Base-by-base conservation (phyloP, 1,139 yeast genomes). In the Suhomyces ambrosiae region DNA sequence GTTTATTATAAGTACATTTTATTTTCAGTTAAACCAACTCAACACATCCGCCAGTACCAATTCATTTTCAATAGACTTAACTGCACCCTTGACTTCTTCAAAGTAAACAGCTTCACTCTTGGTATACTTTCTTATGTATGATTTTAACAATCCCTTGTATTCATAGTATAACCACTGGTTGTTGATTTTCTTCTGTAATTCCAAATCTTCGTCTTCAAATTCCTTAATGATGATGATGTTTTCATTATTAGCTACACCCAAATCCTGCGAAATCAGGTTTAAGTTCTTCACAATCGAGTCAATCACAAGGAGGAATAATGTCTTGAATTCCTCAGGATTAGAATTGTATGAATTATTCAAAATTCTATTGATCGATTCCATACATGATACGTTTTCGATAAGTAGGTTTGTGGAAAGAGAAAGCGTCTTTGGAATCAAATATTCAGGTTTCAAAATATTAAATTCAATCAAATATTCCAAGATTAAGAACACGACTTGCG, bases 401-500 rank as follows among this genome's bases (percentile, higher is more conserved):
- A 71, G 58, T 30, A 68, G 58, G 48, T 68, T 67, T 33, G 54
- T 42, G 17, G 59, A 53, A 41, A 59, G 42, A 13, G 57, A 56
- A 39, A 82, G 71, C 8, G 76, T 62, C 46, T 71, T 73, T 27
- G 65, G 60, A 22, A 77, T 53, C 38, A 79, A 61, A 28, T 68
- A 58, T 25, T 58, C 59, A 3, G 78, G 64, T 18, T 66, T 55
- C 32, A 81, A 53, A 17, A 82, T 61, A 16, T 66, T 74, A 46
- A 70, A 71, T 39, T 74, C 79, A 44, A 76, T 75, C 53, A 83
- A 73, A 44, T 76, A 79, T 50, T 80, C 88, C 50, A 85, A 67
- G 12, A 87, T 80, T 48, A 87, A 69, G 47, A 78, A 82, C 2
- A 88, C 90, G 41, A 85, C 86, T 60, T 88, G 86, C 0, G 95